Evolutionary conservation across 139 green algal species (phyloP), one percentile per base, ranked within the genome.

Genomic region (Haematococcus sp.): DNA sequence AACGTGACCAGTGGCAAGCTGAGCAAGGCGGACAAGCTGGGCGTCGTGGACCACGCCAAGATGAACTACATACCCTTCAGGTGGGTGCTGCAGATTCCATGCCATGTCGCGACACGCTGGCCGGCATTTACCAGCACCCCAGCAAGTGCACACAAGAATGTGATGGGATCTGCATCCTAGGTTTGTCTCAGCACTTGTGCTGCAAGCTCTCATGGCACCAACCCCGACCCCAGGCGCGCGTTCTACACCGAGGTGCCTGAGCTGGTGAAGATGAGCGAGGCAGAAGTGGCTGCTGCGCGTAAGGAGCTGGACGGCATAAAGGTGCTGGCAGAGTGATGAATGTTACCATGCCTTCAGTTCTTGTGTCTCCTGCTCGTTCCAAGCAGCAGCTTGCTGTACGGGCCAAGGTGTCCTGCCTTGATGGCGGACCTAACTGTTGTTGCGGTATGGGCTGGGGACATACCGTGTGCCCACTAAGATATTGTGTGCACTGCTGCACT

Each of bases 1-100:
- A 84, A 88, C 30, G 70, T 94, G 25, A 81, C 79, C 35, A 71
- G 83, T 13, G 90, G 91, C 43, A 93, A 92, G 76, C 71, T 94
- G 58, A 90, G 73, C 79, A 98, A 99, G 87, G 88, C 88, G 20
- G 95, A 99, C 68, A 91, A 90, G 77, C 87, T 99, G 66, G 80
- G 74, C 28, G 75, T 82, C 32, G 82, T 95, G 11, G 93, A 98
- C 81, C 94, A 98, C 70, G 66, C 59, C 52, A 65, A 66, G 15
- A 81, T 97, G 25, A 68, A 84, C 30, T 97, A 90, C 92, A 7
- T 11, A 7, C 40, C 40, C 40, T 49, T 49, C 40, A 49, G 40
- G 40, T 49, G 40, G 7, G 40, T 7, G 7, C 7, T 7, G 40
- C 40, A 49, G 7, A 19, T 7, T 11, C 40, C 7, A 7, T 19